Evolutionary conservation across 352 stramenopile species (phyloP), one percentile per base, ranked within the genome.

Genomic region (Aphanomyces euteiches): DNA sequence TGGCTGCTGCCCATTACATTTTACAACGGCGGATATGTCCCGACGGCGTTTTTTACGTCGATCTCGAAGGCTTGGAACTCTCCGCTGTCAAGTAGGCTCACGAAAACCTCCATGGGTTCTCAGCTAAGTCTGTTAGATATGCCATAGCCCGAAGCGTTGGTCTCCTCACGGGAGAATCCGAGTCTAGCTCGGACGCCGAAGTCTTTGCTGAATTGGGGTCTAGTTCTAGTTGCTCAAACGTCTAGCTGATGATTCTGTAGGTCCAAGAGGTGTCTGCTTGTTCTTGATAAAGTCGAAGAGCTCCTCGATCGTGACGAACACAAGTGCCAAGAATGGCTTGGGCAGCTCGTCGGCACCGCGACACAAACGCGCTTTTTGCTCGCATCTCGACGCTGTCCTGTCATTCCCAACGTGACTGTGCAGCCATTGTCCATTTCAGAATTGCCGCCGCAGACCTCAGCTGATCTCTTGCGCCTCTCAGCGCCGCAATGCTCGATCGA

Each of bases 281-380:
- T 93, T 5, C 66, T 93, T 2, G 85, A 93, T 67, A 93, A 93
- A 66, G 84, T 90, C 3, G 84, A 93, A 68, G 85, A 92, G 45
- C 40, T 93, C 7, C 69, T 93, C 17, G 85, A 93, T 48, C 78
- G 90, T 72, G 83, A 93, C 66, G 79, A 90, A 54, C 81, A 81
- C 67, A 90, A 88, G 67, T 78, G 80, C 8, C 81, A 90, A 65
- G 82, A 89, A 47, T 72, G 91, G 17, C 72, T 93, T 8, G 79
- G 81, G 1, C 83, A 87, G 15, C 73, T 93, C 47, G 87, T 93
- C 45, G 86, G 83, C 4, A 82, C 87, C 21, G 84, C 85, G 21
- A 84, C 79, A 4, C 85, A 90, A 66, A 80, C 83, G 37, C 81
- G 84, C 7, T 72, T 93, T 34, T 67, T 93, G 37, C 74, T 93